Evolutionary conservation across 768 basidiomycete genomes (phyloP), one percentile per base, ranked within the genome.

Genomic region (Fistulinella prunicolor): DNA sequence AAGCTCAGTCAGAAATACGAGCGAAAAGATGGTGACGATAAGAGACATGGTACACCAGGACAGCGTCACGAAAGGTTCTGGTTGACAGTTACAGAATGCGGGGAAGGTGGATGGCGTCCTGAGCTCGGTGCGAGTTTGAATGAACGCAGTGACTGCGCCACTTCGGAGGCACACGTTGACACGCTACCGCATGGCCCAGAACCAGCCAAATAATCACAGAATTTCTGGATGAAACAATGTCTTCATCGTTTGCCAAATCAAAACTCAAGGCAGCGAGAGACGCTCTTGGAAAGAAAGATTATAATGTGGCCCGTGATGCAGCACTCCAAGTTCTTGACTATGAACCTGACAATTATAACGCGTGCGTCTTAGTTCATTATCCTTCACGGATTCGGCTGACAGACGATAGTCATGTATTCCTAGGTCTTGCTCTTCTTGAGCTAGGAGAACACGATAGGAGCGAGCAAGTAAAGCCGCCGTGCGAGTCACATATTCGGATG

Each of bases 281-380:
- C 46, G 76, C 81, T 4, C 69, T 95, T 19, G 73, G 70, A 12
- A 86, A 84, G 63, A 92, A 91, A 62, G 83, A 94, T 51, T 93
- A 80, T 56, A 63, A 71, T 4, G 69, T 68, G 17, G 93, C 90
- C 10, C 80, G 77, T 50, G 78, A 84, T 54, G 78, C 82, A n/a
- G 81, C 85, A 8, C 63, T 71, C 36, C 77, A 82, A 53, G 82
- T 84, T 9, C 69, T 91, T 16, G 82, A 84, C 30, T 83, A 81
- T 54, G 94, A 96, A 47, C 77, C 85, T 1, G 78, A 81, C 36
- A 93, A 92, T 60, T 95, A 95, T 62, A 83, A 87, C 60, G 94
- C 89, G 92, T 94, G 64, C 60, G 86, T 77, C 38, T 17, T 23
- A 36, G n/a, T 36, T 38, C 6, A 4, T 20, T 52, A 19, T 42